Conservation (phyloP, 805 yeast genomes). For the Lipomyces sp. region DNA sequence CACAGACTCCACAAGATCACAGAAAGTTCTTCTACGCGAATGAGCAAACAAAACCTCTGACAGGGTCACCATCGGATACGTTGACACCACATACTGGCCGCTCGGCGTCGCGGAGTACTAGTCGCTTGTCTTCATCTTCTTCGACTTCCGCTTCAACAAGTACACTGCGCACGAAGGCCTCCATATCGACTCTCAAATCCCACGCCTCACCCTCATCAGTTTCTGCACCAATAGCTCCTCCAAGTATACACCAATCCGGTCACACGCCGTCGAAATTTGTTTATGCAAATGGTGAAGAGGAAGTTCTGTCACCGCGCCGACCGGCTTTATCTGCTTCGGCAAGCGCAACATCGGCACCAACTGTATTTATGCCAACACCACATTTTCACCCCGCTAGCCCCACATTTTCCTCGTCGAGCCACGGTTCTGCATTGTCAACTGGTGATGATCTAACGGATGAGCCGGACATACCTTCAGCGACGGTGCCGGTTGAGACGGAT, state of each 20-base stretch:
- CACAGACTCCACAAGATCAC: neutral
- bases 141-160: neutral
- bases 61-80: slow-evolving; percentile 6
- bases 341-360: neutral
- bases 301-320: slow-evolving; percentile 26
- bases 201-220: slow-evolving; percentile 3
- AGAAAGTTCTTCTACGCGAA: slow-evolving; percentile 17
- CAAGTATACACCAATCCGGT: neutral
- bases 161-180: neutral
- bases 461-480: neutral
- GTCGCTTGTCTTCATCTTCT: slow-evolving; percentile 3
- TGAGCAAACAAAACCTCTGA: slow-evolving; percentile 8
- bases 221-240: neutral
- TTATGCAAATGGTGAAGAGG: slow-evolving; percentile 37
- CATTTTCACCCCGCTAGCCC: slow-evolving; percentile 1
- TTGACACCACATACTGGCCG: neutral
- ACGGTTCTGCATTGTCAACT: neutral
- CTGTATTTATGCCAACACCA: neutral
- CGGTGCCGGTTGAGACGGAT: slow-evolving; percentile 13
- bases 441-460: neutral
- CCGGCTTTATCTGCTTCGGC: slow-evolving; percentile 7
- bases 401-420: slow-evolving; percentile 3
- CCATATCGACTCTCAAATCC: slow-evolving; percentile 10
- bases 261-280: slow-evolving; percentile 25
- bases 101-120: neutral